Evolutionary conservation across 1,284 basidiomycete genomes (phyloP).

Genomic region (Ustilago esculenta): DNA sequence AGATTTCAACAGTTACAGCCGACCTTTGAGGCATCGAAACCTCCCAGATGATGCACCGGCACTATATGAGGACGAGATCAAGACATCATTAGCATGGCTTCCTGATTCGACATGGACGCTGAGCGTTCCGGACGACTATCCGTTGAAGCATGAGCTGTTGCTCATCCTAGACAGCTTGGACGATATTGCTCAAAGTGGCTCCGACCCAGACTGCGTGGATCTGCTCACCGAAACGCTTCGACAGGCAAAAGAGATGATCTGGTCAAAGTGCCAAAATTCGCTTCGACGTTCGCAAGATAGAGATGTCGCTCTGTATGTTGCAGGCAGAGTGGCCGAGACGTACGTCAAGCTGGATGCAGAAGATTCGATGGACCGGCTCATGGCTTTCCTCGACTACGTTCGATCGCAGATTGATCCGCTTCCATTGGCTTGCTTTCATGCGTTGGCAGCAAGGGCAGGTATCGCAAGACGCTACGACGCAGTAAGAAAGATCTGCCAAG

Average conservation of each 20-base stretch:
- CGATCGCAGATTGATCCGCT: conserved; percentile 19
- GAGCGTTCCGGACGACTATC: conserved; percentile 22
- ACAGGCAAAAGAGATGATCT: conserved; percentile 26
- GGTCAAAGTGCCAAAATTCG: conserved; percentile 10
- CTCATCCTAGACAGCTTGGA: conserved; percentile 39
- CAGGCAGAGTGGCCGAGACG: conserved; percentile 30
- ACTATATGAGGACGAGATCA: conserved; percentile 38
- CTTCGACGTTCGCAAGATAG: conserved; percentile 1
- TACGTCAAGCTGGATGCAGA: conserved; percentile 31
- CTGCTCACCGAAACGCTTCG: conserved; percentile 18
- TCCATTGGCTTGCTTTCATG: conserved; percentile 28
- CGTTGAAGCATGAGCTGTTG: conserved; percentile 23
- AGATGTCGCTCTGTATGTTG: conserved; percentile 24
- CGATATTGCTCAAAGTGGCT: conserved; percentile 14
- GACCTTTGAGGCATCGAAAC: conserved; percentile 13
- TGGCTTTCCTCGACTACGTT: conserved; percentile 26
- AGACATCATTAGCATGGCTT: conserved; percentile 23
- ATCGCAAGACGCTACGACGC: conserved; percentile 23
- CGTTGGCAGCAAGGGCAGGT: conserved; percentile 21
- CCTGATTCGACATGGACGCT: conserved; percentile 21
- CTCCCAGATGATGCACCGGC: conserved; percentile 33
- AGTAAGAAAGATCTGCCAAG: conserved; percentile 23
- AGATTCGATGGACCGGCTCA: conserved; percentile 27
- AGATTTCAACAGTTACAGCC: conserved; percentile 33
- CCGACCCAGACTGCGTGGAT: conserved; percentile 17